These are phyloP conservation scores for Cystofilobasidium bisporidii DNA, from an alignment of 768 basidiomycete species.

Conservation along the genomic window DNA sequence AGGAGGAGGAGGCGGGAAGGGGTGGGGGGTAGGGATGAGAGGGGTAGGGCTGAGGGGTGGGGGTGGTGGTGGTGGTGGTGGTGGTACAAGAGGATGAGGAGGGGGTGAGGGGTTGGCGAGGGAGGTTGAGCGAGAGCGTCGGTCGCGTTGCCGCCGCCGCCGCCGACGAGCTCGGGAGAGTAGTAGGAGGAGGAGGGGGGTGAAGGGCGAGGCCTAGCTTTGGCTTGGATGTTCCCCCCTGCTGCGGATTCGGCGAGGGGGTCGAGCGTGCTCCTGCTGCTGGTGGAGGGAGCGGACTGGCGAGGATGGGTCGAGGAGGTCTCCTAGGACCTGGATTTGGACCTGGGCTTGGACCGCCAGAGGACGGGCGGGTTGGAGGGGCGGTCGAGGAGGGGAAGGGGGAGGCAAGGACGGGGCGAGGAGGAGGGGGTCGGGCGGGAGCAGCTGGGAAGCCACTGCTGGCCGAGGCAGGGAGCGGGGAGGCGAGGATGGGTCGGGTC, in stretches of 20 bases:
- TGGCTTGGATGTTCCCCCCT: too few species aligned
- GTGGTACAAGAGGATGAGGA: too few species aligned
- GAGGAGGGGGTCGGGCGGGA: neutral
- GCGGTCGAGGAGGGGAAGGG: neutral
- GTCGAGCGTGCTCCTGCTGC: neutral
- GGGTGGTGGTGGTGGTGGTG: too few species aligned
- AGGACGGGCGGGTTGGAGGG: neutral
- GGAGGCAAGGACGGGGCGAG: neutral
- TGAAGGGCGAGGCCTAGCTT: too few species aligned
- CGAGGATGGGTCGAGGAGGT: slow-evolving; percentile 1
- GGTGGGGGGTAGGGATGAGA: too few species aligned
- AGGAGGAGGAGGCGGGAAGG: slow-evolving; percentile 12
- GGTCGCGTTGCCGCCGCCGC: too few species aligned
- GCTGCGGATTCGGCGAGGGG: too few species aligned
- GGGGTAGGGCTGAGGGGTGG: too few species aligned
- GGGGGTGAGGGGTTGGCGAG: too few species aligned
- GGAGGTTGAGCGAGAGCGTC: too few species aligned
- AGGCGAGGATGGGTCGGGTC: neutral
- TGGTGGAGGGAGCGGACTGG: neutral
- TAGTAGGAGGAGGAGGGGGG: too few species aligned
- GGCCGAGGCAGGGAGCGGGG: neutral
- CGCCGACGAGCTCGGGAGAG: too few species aligned
- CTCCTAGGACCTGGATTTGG: neutral
- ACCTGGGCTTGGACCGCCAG: neutral
- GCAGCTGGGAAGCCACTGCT: neutral